Base-by-base conservation (phyloP, 2,329 filamentous ascomycete genomes). In the Aciculosporium take region DNA sequence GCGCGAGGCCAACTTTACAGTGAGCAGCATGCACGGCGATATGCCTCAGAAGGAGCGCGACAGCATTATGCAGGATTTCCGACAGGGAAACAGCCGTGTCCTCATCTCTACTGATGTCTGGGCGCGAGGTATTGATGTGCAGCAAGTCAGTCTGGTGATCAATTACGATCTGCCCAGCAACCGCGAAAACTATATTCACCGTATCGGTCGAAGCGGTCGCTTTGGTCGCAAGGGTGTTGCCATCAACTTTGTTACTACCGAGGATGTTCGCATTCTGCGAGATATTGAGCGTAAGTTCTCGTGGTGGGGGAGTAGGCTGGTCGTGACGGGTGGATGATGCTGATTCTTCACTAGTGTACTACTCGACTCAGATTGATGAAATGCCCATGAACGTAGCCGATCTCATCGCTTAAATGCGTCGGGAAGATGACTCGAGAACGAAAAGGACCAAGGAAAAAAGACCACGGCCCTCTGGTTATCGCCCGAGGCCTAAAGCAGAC, bases 171-270 rank as follows among this genome's bases (percentile, higher is more conserved):
- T 98, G 45, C 91, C 91, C 3, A 91, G 84, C 65, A 96, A 98
- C 66, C 87, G 91, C 73, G 91, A 98, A 67, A 98, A 98, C 69
- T 98, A 98, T 65, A 96, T 98, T 63, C 91, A 98, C 70, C 82
- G 91, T 53, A 98, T 98, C 55, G 91, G 91, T 59, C 80, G 91
- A 59, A 91, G 85, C 59, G 91, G 91, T 53, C 79, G 91, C 52
- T 98, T 98, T 56, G 91, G 91, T 55, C 79, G 91, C 56, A 98
- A 98, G 71, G 91, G 91, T 74, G 91, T 98, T 50, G 91, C 91
- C 29, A 98, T 98, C 73, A 98, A 98, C 71, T 98, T 98, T 58
- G 91, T 98, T 51, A 98, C 91, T 3, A 93, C 84, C 57, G 91
- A 98, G 55, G 91, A 98, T 60, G 91, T 98, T 45, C 83, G 91